A percentile compares a stretch with the other conserved stretches of the same genome.
Evolutionary conservation across 345 rosid genomes (phyloP).

Genomic region (Sonneratia alba): DNA sequence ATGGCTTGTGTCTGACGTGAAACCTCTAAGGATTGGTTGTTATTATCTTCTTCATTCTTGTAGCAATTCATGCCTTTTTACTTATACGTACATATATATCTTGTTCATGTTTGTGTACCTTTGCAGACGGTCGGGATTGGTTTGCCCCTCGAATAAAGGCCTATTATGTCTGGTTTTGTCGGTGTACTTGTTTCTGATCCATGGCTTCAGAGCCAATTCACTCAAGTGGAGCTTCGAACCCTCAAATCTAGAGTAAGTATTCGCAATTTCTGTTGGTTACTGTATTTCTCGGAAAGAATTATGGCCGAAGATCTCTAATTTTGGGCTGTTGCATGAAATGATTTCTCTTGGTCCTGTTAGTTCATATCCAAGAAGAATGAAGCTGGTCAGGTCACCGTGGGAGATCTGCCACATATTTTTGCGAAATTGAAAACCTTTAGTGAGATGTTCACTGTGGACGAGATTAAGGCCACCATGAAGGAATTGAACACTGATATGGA

Average conservation of each 20-base stretch:
- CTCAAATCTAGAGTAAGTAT: slow-evolving; percentile 80
- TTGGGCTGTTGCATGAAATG: slow-evolving; percentile 7
- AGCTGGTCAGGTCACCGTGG: slow-evolving; percentile 42
- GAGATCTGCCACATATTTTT: slow-evolving; percentile 63
- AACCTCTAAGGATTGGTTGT: not conserved
- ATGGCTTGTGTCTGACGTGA: not conserved
- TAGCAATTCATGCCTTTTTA: not conserved
- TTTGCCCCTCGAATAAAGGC: slow-evolving; percentile 11
- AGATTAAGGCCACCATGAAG: slow-evolving; percentile 50
- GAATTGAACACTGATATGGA: slow-evolving; percentile 34
- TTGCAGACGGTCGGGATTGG: slow-evolving; percentile 4
- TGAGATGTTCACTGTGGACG: slow-evolving; percentile 50
- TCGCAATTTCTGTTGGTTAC: not conserved
- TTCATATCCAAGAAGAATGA: slow-evolving; percentile 53
- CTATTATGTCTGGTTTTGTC: slow-evolving; percentile 69
- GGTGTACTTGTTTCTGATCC: slow-evolving; percentile 95
- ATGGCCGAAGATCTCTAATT: not conserved
- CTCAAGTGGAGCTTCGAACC: slow-evolving; percentile 95
- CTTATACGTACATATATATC: not conserved
- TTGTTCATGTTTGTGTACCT: not conserved
- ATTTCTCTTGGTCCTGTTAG: slow-evolving; percentile 24
- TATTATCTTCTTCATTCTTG: not conserved
- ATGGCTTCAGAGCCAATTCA: slow-evolving; percentile 96
- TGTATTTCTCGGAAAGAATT: not conserved
- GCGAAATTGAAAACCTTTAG: slow-evolving; percentile 58